Percentiles rank a stretch among this genome's conserved stretches.
Conservation (phyloP, 331 rosid genomes). For the Malus hybrid region DNA sequence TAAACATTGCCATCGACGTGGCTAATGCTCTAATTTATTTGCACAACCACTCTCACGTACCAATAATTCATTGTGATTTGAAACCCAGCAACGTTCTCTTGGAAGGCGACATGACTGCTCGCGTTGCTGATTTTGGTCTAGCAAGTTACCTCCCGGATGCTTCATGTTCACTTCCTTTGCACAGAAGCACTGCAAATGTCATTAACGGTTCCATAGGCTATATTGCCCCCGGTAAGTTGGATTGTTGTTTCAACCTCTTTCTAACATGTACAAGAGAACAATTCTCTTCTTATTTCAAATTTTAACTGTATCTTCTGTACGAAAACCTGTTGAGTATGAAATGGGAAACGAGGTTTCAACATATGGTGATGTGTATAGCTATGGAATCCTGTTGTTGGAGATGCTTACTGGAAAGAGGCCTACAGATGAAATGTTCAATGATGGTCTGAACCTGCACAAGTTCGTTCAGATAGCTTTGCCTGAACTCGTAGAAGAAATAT, state of each 20-base stretch:
- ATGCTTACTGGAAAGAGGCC: no score
- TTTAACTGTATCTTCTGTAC: no score
- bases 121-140: background rate
- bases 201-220: background rate
- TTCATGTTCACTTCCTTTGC: background rate
- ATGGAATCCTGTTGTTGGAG: no score
- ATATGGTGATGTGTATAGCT: no score
- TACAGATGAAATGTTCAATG: no score
- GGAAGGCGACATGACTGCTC: background rate
- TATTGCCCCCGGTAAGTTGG: background rate
- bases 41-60: background rate
- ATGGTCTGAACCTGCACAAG: no score
- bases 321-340: no score
- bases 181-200: background rate
- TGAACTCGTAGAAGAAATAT: no score
- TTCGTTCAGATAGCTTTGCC: no score
- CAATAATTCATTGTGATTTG: slow-evolving; percentile 3
- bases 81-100: background rate
- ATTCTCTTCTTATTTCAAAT: no score
- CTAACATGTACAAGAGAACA: background rate
- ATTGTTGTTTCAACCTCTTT: background rate
- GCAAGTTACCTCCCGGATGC: background rate
- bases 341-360: no score
- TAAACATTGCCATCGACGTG: background rate
- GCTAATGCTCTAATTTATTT: background rate